Base-by-base conservation (phyloP, 1,284 basidiomycete genomes). In the Porogramme epimiltina region DNA sequence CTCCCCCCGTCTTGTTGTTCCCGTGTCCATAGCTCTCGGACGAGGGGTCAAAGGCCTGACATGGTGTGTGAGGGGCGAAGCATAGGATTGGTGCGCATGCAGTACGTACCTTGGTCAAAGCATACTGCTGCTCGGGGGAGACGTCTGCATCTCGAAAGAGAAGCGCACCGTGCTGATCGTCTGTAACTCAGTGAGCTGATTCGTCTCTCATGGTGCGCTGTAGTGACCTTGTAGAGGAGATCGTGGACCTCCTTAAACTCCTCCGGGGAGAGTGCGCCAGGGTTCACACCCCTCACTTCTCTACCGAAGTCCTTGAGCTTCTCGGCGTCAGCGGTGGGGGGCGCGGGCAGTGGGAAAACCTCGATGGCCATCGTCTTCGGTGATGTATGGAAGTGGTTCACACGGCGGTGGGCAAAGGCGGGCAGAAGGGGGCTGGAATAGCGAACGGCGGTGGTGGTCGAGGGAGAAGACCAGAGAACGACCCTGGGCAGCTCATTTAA, bases 101-200 rank as follows among this genome's bases (percentile, higher is more conserved):
- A 22, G 28, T 2, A 25, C 16, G 33, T 55, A 87, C 90, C 79
- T 91, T 91, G 8, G 91, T 93, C 53, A 94, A 70, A 19, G 82
- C 82, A 69, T 87, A 93, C 66, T 94, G 92, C 66, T 91, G 85
- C 69, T 91, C 89, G 0, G 92, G 91, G 2, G 84, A 82, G 24
- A 94, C 68, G 33, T 79, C 73, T 28, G 78, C 78, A 63, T 87
- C 71, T 50, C 87, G 79, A 75, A 94, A 93, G 49, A 94, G 76
- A 26, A 95, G 77, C 28, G 80, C 81, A 46, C 81, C 80, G 62
- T 94, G 77, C 90, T 93, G 55, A 18, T 48, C 19, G 50, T 25
- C 6, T 46, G 45, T 18, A 13, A 33, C 16, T 55, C 39, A 53
- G 49, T 38, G n/a, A 19, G 5, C 8, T 22, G 10, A n/a, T 28